Evolutionary conservation across 2,329 filamentous ascomycete genomes (phyloP).

Genomic region (Sarocladium kiliense): DNA sequence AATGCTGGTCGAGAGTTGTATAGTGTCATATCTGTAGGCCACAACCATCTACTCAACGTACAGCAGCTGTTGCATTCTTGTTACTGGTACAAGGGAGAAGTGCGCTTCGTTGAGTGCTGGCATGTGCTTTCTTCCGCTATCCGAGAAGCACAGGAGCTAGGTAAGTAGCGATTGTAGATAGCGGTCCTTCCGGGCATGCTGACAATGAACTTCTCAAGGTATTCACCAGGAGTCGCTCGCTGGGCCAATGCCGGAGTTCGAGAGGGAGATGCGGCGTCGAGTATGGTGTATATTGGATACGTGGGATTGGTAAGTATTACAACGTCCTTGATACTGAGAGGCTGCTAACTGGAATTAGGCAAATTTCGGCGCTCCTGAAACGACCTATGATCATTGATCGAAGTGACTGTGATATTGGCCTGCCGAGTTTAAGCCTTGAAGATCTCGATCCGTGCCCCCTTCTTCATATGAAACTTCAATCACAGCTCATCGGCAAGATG

Average conservation of each 20-base stretch:
- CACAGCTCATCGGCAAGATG: slow-evolving; percentile 24
- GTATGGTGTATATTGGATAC: slow-evolving; percentile 31
- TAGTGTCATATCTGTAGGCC: slow-evolving; percentile 25
- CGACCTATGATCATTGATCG: slow-evolving; percentile 30
- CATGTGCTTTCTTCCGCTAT: slow-evolving; percentile 29
- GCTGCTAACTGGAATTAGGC: slow-evolving; percentile 19
- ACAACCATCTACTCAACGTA: slow-evolving; percentile 27
- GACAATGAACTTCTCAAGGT: slow-evolving; percentile 15
- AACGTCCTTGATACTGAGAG: neutral
- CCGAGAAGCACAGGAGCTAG: slow-evolving; percentile 29
- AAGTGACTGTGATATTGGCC: slow-evolving; percentile 23
- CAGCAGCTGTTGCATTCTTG: slow-evolving; percentile 31
- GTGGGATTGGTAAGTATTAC: slow-evolving; percentile 30
- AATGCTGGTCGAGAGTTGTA: slow-evolving; percentile 26
- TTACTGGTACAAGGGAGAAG: slow-evolving; percentile 32
- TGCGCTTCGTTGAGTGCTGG: slow-evolving; percentile 31
- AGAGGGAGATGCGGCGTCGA: slow-evolving; percentile 29
- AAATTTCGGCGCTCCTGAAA: slow-evolving; percentile 27
- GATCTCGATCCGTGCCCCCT: slow-evolving; percentile 25
- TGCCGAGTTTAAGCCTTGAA: slow-evolving; percentile 28
- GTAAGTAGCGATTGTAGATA: slow-evolving; percentile 15
- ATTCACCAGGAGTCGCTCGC: slow-evolving; percentile 25
- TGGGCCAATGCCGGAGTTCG: slow-evolving; percentile 24
- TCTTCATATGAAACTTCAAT: slow-evolving; percentile 31
- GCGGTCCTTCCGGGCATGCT: neutral